Conservation (phyloP, 306 rosid genomes). For the Prunus mume region DNA sequence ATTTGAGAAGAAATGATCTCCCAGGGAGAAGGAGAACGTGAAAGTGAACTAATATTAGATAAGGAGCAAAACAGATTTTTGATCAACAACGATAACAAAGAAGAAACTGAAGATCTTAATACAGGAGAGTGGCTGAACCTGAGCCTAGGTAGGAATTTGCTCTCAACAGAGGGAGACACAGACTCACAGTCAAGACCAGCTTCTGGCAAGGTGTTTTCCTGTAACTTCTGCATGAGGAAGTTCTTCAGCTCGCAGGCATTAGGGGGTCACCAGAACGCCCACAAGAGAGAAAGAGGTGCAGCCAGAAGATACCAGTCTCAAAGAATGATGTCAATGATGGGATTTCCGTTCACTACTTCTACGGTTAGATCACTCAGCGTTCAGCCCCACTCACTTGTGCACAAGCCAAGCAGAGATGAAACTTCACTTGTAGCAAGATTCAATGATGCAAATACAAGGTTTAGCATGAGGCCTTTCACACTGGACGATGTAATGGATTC, state of each 20-base stretch:
- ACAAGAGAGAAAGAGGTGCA: constrained; percentile 94
- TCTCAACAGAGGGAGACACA: constrained; percentile 41
- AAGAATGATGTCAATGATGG: constrained; percentile 65
- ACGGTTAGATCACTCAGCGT: constrained; percentile 62
- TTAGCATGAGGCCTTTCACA: constrained; percentile 45
- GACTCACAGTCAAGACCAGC: constrained; percentile 45
- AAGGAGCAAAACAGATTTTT: constrained; percentile 27
- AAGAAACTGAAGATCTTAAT: constrained; percentile 37
- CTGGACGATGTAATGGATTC: constrained; percentile 48
- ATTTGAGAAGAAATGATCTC: constrained; percentile 9
- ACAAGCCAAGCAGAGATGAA: constrained; percentile 61
- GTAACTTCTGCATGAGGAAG: constrained; percentile 95
- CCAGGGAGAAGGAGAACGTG: not conserved
- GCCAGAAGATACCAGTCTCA: constrained; percentile 82
- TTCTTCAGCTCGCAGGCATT: constrained; percentile 91
- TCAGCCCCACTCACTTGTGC: constrained; percentile 75
- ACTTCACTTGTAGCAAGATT: constrained; percentile 47
- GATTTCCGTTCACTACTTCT: constrained; percentile 44
- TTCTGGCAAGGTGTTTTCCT: constrained; percentile 66
- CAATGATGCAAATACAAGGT: constrained; percentile 49
- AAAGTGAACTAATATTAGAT: constrained; percentile 5
- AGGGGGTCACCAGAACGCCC: constrained; percentile 97
- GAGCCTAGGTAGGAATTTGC: constrained; percentile 56
- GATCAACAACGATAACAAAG: constrained; percentile 23
- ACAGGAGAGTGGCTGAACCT: constrained; percentile 76